Evolutionary conservation across 306 rosid species (phyloP).

Genomic region (Lupinus albus): DNA sequence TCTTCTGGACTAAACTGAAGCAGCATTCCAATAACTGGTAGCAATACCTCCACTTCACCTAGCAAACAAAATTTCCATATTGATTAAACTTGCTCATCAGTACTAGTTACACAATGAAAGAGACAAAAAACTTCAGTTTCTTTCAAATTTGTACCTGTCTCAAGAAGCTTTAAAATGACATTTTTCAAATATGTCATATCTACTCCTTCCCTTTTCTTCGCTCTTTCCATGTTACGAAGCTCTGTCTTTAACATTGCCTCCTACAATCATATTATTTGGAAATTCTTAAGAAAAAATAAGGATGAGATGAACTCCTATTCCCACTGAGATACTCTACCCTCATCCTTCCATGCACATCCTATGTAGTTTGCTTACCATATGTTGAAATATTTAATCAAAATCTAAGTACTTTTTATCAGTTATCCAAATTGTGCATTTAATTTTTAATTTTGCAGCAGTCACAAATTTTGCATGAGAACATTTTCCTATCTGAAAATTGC

Average conservation of each 20-base stretch:
- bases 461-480: conserved; percentile 5
- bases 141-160: conserved; percentile 65
- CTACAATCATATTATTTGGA: conserved; percentile 49
- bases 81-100: conserved; percentile 26
- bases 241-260: conserved; percentile 82
- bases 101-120: conserved; percentile 23
- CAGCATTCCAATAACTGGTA: conserved; percentile 95
- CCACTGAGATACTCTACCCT: neutral
- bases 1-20: conserved; percentile 99
- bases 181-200: conserved; percentile 95
- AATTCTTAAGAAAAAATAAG: conserved; percentile 9
- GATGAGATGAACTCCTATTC: neutral
- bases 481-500: conserved; percentile 20
- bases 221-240: conserved; percentile 80
- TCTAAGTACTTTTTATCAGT: conserved; percentile 5
- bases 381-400: conserved; percentile 1
- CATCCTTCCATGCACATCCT: neutral
- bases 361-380: conserved; percentile 6
- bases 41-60: conserved; percentile 97
- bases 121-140: conserved; percentile 29
- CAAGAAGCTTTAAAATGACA: conserved; percentile 92
- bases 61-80: conserved; percentile 28
- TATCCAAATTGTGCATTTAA: conserved; percentile 8
- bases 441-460: conserved; percentile 7
- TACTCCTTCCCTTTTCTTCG: conserved; percentile 91